phyloP scores from a whole-genome alignment of 805 yeast species.

The Ogataea trehalophila region DNA sequence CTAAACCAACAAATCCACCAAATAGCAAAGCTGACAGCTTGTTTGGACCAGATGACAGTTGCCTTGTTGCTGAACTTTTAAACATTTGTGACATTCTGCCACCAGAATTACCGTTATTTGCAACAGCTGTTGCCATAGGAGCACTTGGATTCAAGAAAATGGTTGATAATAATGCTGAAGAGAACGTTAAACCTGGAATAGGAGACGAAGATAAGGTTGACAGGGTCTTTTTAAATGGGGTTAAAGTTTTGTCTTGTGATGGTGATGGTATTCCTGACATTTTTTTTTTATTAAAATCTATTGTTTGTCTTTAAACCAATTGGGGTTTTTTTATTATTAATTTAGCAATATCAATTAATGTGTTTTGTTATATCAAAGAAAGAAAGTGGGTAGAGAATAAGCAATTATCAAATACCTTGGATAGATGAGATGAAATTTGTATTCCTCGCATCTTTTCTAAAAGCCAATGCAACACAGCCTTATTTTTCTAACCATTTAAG shows the following conservation, averaged over 20 bases:
- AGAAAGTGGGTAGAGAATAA: too few species aligned
- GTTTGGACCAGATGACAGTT: constrained; percentile 25
- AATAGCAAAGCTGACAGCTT: constrained; percentile 38
- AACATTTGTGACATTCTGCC: constrained; percentile 6
- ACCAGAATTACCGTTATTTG: too few species aligned
- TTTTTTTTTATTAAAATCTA: background rate
- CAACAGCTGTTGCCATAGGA: constrained; percentile 9
- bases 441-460: too few species aligned
- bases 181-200: constrained; percentile 40
- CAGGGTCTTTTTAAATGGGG: constrained; percentile 1
- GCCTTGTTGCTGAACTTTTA: constrained; percentile 5
- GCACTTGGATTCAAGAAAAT: constrained; percentile 10
- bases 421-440: too few species aligned
- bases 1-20: constrained; percentile 58
- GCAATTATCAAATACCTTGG: too few species aligned
- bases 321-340: background rate
- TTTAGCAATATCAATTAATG: background rate
- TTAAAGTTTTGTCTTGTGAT: background rate
- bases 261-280: background rate
- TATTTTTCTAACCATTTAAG: too few species aligned
- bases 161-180: constrained; percentile 31
- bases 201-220: constrained; percentile 34
- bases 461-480: too few species aligned
- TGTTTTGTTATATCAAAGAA: too few species aligned
- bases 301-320: background rate